Percentiles rank a stretch among this genome's conserved stretches.
Conservation (phyloP, 108 stramenopile species). For the Aurantiochytrium sp. region DNA sequence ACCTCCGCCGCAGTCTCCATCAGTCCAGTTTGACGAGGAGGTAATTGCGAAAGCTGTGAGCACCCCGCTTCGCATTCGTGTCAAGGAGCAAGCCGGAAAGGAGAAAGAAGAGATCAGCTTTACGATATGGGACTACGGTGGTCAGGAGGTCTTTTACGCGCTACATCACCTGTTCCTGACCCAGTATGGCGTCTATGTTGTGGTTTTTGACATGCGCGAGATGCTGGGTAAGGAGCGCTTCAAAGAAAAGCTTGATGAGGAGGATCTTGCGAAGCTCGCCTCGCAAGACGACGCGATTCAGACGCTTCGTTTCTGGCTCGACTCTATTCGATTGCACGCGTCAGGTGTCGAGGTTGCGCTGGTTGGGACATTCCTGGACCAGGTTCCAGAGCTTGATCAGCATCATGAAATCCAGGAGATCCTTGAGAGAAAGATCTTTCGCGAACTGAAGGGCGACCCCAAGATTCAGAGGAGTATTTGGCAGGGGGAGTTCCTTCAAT, state of each 20-base stretch:
- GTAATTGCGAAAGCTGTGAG: too few species aligned
- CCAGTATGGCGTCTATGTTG: neutral
- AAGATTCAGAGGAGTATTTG: neutral
- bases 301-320: neutral
- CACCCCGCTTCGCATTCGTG: too few species aligned
- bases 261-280: neutral
- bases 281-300: neutral
- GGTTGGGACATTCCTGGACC: neutral
- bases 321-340: neutral
- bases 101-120: neutral
- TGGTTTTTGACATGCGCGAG: conserved; percentile 7
- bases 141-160: conserved; percentile 12
- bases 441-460: neutral
- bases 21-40: too few species aligned
- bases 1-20: too few species aligned
- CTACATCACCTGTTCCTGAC: conserved; percentile 6
- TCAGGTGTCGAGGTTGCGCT: neutral
- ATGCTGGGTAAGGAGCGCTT: neutral
- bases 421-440: neutral
- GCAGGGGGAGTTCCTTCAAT: neutral
- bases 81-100: too few species aligned
- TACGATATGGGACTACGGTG: conserved; percentile 21
- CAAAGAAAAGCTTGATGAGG: neutral
- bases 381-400: neutral
- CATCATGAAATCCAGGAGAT: neutral